Evolutionary conservation across 2,329 filamentous ascomycete genomes (phyloP), one percentile per base, ranked within the genome.

Genomic region (Microsporum canis): DNA sequence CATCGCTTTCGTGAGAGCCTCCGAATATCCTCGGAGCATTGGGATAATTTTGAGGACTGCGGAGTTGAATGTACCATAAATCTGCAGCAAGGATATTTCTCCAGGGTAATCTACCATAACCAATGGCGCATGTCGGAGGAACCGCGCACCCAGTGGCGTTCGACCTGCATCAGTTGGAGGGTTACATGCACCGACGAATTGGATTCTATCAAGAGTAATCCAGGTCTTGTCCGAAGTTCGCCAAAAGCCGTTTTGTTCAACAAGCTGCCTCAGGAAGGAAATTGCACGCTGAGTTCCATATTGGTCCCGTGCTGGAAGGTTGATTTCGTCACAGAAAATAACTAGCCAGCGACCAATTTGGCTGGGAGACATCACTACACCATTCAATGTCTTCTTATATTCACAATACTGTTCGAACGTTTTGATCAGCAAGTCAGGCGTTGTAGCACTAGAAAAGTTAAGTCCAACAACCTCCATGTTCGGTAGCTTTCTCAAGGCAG

Each of bases 41-140:
- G 94, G 92, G 58, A 99, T 87, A 64, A 99, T 94, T 80, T 99
- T 99, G 71, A 99, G 86, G 49, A 99, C 85, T 7, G 95, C 94
- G 60, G 84, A 88, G 72, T 95, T 99, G 82, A 99, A 99, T 0
- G 95, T 97, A 67, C 95, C 94, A 71, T 99, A 99, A 67, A 99
- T 99, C 73, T 99, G 94, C 67, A 87, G 87, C 41, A 99, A 83
- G 2, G 95, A 99, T 49, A 91, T 80, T 77, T 99, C 91, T 69
- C 95, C 94, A 63, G 94, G 94, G 71, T 99, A 99, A 71, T 99
- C 94, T 47, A 99, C 95, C 95, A 99, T 99, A 75, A 99, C 88
- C 60, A 99, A 84, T n/a, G 94, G 94, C 14, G 94, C 91, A 73
- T 99, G 95, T 62, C 95, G 86, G 66, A 99, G 81, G 83, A 99